phyloP scores from a whole-genome alignment of 495 filamentous ascomycete genomes.

The Clavariopsis aquatica region DNA sequence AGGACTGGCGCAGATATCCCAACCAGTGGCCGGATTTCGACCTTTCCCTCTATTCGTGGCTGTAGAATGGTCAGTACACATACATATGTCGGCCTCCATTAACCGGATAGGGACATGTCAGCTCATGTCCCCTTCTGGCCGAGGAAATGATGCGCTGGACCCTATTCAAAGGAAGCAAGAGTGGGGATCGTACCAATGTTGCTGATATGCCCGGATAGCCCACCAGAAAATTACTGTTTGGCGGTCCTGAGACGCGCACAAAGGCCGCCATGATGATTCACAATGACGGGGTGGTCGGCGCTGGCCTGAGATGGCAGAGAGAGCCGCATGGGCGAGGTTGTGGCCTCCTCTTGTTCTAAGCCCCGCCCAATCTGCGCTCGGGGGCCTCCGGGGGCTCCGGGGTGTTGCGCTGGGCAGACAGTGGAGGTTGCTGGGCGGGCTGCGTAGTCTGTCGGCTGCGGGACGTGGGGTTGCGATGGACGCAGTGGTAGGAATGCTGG shows the following conservation, averaged over 20 bases:
- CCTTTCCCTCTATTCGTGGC: conserved; percentile 96
- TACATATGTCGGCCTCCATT: not conserved
- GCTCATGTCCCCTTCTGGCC: not conserved
- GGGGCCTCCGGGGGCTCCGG: conserved; percentile 15
- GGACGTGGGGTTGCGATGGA: conserved; percentile 16
- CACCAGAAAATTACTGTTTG: conserved; percentile 94
- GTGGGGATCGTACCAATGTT: conserved; percentile 71
- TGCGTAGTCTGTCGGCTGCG: conserved; percentile 26
- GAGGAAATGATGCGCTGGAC: not conserved
- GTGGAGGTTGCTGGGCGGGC: conserved; percentile 4
- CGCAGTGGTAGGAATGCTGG: conserved; percentile 13
- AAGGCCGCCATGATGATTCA: conserved; percentile 71
- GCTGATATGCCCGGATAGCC: conserved; percentile 98
- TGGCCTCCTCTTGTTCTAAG: conserved; percentile 14
- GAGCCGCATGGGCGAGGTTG: conserved; percentile 39
- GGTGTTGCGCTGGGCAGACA: conserved; percentile 9
- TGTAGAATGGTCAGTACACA: conserved; percentile 45
- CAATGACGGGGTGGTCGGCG: conserved; percentile 29
- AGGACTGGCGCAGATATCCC: conserved; percentile 85
- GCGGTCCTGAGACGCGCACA: conserved; percentile 95
- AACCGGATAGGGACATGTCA: not conserved
- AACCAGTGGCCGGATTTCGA: conserved; percentile 85
- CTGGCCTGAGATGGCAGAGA: conserved; percentile 25
- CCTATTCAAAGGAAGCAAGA: not conserved
- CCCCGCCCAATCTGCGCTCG: conserved; percentile 9